phyloP scores from a whole-genome alignment of 2,329 filamentous ascomycete genomes.

The Apiospora koreana region DNA sequence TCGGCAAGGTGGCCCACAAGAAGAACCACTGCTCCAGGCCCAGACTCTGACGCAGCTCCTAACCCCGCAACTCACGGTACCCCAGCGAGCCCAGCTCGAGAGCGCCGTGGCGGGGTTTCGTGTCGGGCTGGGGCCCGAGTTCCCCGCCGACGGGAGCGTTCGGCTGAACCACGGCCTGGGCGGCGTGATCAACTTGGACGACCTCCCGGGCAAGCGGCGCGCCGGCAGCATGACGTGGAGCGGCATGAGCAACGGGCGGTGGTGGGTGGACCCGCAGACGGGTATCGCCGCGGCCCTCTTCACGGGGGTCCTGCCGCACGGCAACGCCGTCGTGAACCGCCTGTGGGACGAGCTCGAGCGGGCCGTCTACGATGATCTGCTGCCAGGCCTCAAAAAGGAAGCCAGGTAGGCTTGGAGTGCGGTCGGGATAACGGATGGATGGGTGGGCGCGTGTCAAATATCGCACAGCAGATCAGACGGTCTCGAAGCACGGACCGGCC shows the following conservation, averaged over 20 bases:
- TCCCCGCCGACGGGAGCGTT: conserved; percentile 21
- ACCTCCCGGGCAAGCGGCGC: conserved; percentile 40
- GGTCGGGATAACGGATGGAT: not conserved
- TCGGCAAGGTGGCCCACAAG: not conserved
- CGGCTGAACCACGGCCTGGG: conserved; percentile 38
- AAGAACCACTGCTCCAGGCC: conserved; percentile 30
- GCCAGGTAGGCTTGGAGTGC: not conserved
- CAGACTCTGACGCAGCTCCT: conserved; percentile 38
- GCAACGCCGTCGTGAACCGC: conserved; percentile 35
- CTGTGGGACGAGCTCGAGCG: conserved; percentile 42
- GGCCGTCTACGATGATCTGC: conserved; percentile 36
- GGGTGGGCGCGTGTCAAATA: not conserved
- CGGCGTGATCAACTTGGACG: conserved; percentile 40
- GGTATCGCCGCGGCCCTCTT: conserved; percentile 43
- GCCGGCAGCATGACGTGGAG: conserved; percentile 46
- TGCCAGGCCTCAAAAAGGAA: not conserved
- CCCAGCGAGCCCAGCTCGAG: conserved; percentile 26
- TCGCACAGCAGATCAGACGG: not conserved
- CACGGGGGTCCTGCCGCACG: conserved; percentile 39
- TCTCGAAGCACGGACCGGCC: not conserved
- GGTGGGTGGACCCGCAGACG: conserved; percentile 41
- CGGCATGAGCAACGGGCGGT: conserved; percentile 43
- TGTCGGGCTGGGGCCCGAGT: conserved; percentile 37
- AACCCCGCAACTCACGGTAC: conserved; percentile 39
- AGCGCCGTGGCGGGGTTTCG: conserved; percentile 21